Evolutionary conservation across 1,139 yeast genomes (phyloP).

Genomic region (Sugiyamaella neomexicana): DNA sequence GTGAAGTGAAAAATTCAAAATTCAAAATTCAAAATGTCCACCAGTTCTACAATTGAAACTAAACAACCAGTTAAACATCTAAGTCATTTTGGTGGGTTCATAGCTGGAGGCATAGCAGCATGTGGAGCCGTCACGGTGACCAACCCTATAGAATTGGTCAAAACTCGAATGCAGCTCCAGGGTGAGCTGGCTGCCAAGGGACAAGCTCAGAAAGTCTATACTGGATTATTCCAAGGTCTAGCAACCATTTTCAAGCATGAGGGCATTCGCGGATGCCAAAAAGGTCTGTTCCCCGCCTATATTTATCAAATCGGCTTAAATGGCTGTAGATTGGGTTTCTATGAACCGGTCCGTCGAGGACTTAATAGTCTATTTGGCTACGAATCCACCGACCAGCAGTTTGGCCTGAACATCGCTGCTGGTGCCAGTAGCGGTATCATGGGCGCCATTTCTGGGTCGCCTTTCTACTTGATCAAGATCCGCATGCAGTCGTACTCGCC

Average conservation of each 20-base stretch:
- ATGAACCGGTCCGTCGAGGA: slow-evolving; percentile 76
- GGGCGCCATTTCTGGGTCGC: slow-evolving; percentile 90
- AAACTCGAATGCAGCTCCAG: slow-evolving; percentile 94
- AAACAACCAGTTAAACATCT: slow-evolving; percentile 24
- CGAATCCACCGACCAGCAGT: slow-evolving; percentile 47
- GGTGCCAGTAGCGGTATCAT: slow-evolving; percentile 86
- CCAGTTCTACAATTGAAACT: background rate
- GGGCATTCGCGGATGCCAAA: slow-evolving; percentile 84
- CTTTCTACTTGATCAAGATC: slow-evolving; percentile 87
- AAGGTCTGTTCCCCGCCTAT: slow-evolving; percentile 66
- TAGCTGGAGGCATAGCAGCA: slow-evolving; percentile 95
- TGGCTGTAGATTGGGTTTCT: slow-evolving; percentile 90
- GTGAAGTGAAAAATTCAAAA: no score
- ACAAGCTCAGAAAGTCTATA: slow-evolving; percentile 58
- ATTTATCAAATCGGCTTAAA: slow-evolving; percentile 85
- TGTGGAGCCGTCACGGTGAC: slow-evolving; percentile 98
- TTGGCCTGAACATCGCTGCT: slow-evolving; percentile 64
- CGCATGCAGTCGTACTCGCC: slow-evolving; percentile 91
- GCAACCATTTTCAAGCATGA: slow-evolving; percentile 72
- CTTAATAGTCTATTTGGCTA: slow-evolving; percentile 61
- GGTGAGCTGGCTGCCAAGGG: slow-evolving; percentile 74
- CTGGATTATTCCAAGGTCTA: slow-evolving; percentile 84
- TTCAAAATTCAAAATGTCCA: background rate
- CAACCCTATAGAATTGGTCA: slow-evolving; percentile 90
- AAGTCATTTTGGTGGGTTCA: slow-evolving; percentile 64